Base-by-base conservation (phyloP, 2,329 filamentous ascomycete species). In the Arthrobotrys pseudoclavata region DNA sequence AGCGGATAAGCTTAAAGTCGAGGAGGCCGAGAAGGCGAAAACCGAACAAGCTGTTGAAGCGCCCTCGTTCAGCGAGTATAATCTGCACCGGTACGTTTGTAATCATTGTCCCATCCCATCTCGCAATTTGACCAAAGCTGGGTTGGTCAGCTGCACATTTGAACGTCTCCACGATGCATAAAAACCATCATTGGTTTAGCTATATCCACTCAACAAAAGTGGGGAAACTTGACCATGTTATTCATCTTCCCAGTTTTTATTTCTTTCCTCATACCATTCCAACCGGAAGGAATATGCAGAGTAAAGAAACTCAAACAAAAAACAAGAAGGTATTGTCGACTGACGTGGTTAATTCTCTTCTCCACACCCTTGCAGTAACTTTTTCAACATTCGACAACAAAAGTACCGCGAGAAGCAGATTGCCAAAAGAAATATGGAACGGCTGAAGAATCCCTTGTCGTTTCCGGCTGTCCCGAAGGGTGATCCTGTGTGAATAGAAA, bases 401-500 rank as follows among this genome's bases (percentile, higher is more conserved):
- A 91, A 91, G 82, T 91, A 94, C 82, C 88, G 90, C 50, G 91
- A 92, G 83, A 88, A 88, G n/a, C 92, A 96, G 82, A 86, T 90
- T 67, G 91, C 93, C 10, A 96, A 90, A 84, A 87, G 92, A 64
- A 96, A 95, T 82, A 89, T 91, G 50, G 93, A 97, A 83, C 89
- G 93, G 52, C 84, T 97, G 76, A 91, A 89, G 79, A 91, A 94
- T 82, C 92, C 93, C 0, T 88, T 87, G 26, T 89, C 91, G 75
- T 98, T 98, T 82, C 96, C 96, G 0, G 91, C 92, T 48, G 93
- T 96, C 0, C 95, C 95, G 1, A 91, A 89, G 63, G 88, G 88
- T 69, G 69, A 70, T 61, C 79, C 79, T 64, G 29, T 76, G 20
- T 76, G 66, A 53, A 18, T 2, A n/a, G 22, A 31, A 31, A 18